A percentile compares a stretch with the other conserved stretches of the same genome.
Conservation (phyloP, 2,329 filamentous ascomycete genomes). For the Alternaria triticimaculans region DNA sequence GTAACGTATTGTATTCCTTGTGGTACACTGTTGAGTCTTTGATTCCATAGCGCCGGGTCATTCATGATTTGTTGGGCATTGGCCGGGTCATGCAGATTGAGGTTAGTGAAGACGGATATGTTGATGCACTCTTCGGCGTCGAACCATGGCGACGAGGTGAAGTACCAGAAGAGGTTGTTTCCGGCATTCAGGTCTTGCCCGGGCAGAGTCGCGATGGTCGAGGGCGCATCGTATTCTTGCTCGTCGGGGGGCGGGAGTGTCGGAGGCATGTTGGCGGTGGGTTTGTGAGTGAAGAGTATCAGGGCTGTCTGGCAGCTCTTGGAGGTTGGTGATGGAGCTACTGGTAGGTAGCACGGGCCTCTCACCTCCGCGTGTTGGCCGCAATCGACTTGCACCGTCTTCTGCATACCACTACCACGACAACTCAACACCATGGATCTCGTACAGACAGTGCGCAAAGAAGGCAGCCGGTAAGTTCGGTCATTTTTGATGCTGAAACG, state of each 20-base stretch:
- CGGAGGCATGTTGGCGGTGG: constrained; percentile 32
- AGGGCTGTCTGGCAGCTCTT: not conserved
- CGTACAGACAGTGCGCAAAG: constrained; percentile 90
- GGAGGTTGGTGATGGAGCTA: constrained; percentile 3
- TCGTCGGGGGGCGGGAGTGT: constrained; percentile 42
- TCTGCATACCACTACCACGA: not conserved
- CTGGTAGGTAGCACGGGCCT: constrained; percentile 15
- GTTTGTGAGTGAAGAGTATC: constrained; percentile 2
- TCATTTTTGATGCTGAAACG: not conserved
- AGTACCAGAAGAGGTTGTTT: constrained; percentile 64
- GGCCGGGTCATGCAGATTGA: constrained; percentile 53
- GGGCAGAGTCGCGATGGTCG: constrained; percentile 26
- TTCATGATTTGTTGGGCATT: constrained; percentile 56
- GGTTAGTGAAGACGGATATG: constrained; percentile 59
- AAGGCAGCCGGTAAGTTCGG: constrained; percentile 69
- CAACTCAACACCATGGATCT: constrained; percentile 76
- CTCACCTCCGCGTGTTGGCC: constrained; percentile 34
- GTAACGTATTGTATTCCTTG: constrained; percentile 66
- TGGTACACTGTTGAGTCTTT: constrained; percentile 57
- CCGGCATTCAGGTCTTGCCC: constrained; percentile 32
- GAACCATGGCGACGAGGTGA: constrained; percentile 68
- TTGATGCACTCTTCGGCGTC: constrained; percentile 67
- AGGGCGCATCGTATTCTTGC: constrained; percentile 37
- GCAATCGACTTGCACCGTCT: constrained; percentile 16
- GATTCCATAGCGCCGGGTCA: constrained; percentile 64